phyloP scores from a whole-genome alignment of 768 basidiomycete species.

The Hericium rajendrae region DNA sequence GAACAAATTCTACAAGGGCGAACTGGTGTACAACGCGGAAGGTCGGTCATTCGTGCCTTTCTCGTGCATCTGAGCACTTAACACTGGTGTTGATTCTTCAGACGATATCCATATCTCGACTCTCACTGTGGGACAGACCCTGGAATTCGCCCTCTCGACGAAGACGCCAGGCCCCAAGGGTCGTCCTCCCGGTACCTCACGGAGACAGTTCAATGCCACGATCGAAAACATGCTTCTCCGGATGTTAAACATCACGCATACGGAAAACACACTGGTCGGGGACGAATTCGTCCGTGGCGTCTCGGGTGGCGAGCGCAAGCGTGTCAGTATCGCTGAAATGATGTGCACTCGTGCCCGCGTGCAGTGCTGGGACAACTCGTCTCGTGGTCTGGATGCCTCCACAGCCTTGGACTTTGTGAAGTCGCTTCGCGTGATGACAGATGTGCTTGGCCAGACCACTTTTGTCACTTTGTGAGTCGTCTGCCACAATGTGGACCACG shows the following conservation, averaged over 20 bases:
- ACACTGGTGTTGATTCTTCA: conserved; percentile 21
- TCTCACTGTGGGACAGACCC: conserved; percentile 69
- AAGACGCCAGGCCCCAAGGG: conserved; percentile 72
- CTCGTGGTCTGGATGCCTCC: conserved; percentile 75
- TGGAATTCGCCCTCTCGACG: conserved; percentile 63
- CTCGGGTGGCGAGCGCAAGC: conserved; percentile 78
- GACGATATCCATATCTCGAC: conserved; percentile 83
- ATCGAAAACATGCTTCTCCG: conserved; percentile 57
- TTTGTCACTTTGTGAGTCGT: conserved; percentile 61
- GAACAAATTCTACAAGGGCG: conserved; percentile 69
- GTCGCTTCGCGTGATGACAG: conserved; percentile 75
- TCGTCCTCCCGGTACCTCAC: conserved; percentile 56
- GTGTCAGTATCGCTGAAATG: conserved; percentile 81
- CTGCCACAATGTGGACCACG: background rate
- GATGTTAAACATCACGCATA: conserved; percentile 83
- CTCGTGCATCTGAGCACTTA: background rate
- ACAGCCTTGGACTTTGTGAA: conserved; percentile 84
- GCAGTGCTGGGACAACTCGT: conserved; percentile 81
- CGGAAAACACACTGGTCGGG: conserved; percentile 71
- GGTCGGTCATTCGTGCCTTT: conserved; percentile 26
- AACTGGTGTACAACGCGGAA: conserved; percentile 74
- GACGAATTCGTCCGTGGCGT: conserved; percentile 82
- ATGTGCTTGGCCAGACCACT: conserved; percentile 69
- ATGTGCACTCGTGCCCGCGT: conserved; percentile 77
- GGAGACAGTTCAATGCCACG: conserved; percentile 46